These are phyloP conservation scores for Chlamydomonas sphaeroides DNA, from an alignment of 139 green algal genomes.

Conservation along the genomic window DNA sequence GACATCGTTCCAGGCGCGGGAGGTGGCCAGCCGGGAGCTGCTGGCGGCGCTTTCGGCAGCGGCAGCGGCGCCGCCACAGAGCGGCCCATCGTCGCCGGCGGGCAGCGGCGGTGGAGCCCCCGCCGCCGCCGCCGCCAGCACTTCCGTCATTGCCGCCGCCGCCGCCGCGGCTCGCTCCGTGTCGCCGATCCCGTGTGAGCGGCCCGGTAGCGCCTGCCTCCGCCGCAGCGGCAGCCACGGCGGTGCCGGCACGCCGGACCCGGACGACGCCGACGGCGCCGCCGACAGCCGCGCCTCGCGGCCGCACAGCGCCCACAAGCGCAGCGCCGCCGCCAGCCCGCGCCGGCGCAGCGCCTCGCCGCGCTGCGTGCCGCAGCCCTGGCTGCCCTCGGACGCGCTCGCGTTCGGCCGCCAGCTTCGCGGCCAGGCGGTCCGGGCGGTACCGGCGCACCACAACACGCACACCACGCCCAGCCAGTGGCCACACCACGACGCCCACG, in stretches of 20 bases:
- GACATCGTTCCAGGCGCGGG: not conserved
- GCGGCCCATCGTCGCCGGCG: not conserved
- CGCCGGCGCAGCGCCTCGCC: not conserved
- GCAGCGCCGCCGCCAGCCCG: too few relatives aligned
- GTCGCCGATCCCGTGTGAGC: not conserved
- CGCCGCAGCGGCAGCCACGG: not conserved
- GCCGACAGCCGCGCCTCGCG: too few relatives aligned
- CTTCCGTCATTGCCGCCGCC: not conserved
- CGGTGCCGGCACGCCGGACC: too few relatives aligned
- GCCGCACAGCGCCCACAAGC: too few relatives aligned
- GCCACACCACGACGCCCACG: too few relatives aligned
- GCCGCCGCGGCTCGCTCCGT: too few relatives aligned
- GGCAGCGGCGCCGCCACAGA: not conserved
- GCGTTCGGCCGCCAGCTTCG: not conserved
- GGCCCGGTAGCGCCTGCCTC: not conserved
- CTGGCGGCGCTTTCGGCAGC: not conserved
- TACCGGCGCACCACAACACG: too few relatives aligned
- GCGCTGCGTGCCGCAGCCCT: not conserved
- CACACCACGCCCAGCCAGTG: not conserved
- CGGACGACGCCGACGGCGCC: too few relatives aligned
- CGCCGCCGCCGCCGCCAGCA: not conserved
- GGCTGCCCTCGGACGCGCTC: slow-evolving; percentile 1
- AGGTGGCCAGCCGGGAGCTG: not conserved
- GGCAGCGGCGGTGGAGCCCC: not conserved
- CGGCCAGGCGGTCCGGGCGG: not conserved